phyloP scores from a whole-genome alignment of 163 green algal species.

The Picocystis sp. region DNA sequence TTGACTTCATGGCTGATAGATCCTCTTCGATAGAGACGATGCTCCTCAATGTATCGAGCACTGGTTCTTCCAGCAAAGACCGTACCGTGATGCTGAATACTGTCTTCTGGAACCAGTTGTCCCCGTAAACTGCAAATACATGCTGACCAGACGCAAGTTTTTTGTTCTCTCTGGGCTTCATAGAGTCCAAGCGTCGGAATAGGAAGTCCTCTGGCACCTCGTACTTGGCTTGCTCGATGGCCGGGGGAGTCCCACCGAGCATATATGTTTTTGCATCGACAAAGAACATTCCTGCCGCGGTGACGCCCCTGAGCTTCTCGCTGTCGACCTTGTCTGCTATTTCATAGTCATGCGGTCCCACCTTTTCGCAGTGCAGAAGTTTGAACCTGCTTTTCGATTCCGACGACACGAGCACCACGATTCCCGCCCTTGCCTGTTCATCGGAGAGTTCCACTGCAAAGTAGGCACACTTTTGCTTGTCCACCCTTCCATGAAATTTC shows the following conservation, averaged over 20 bases:
- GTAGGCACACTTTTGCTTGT: constrained; percentile 1
- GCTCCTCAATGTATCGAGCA: no score
- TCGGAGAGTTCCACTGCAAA: constrained; percentile 12
- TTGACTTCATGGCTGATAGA: no score
- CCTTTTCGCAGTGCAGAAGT: constrained; percentile 20
- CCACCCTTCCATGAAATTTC: constrained; percentile 8
- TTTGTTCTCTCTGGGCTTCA: constrained; percentile 11
- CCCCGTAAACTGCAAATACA: constrained; percentile 18
- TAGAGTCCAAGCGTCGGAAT: constrained; percentile 16
- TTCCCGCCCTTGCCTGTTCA: constrained; percentile 12
- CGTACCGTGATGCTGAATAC: no score
- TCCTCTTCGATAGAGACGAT: no score
- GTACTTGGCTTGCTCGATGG: background rate
- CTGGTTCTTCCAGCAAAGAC: no score
- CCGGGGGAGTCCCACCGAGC: background rate
- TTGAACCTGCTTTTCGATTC: constrained; percentile 17
- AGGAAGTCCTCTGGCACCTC: background rate
- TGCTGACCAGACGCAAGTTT: constrained; percentile 9
- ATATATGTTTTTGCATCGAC: background rate
- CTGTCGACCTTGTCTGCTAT: background rate
- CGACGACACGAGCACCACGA: constrained; percentile 14
- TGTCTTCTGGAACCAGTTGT: constrained; percentile 14
- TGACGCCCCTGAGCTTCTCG: background rate
- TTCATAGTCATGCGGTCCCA: background rate
- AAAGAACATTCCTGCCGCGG: no score